Percentiles rank a stretch among this genome's conserved stretches.
Evolutionary conservation across 179 eudicot species (phyloP).

Genomic region (Corrigiola litoralis): DNA sequence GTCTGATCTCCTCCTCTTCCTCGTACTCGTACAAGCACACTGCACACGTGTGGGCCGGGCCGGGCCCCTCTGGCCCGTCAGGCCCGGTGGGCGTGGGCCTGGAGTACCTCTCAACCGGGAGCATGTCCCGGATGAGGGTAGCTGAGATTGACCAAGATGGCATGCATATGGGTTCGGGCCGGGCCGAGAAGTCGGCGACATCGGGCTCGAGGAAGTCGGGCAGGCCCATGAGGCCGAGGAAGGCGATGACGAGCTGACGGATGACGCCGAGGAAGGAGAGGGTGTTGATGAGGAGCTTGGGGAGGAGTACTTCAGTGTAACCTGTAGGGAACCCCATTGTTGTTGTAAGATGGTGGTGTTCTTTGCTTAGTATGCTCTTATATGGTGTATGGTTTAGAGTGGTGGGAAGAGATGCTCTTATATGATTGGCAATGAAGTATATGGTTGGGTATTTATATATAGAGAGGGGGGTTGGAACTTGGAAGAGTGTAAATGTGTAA

Average conservation of each 20-base stretch:
- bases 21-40: constrained; percentile 74
- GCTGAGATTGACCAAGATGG: constrained; percentile 46
- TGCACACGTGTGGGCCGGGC: constrained; percentile 56
- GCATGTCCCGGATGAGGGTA: constrained; percentile 62
- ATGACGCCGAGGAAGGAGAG: constrained; percentile 39
- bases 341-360: too few species aligned
- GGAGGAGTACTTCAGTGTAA: constrained; percentile 55
- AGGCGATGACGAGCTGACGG: constrained; percentile 30
- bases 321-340: constrained; percentile 70
- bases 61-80: constrained; percentile 17
- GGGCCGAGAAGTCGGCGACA: constrained; percentile 14
- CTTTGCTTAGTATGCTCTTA: too few species aligned
- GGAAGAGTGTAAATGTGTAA: too few species aligned
- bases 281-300: constrained; percentile 47
- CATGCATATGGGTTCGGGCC: constrained; percentile 16
- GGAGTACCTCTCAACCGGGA: constrained; percentile 53
- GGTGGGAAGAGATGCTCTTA: too few species aligned
- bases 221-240: constrained; percentile 42
- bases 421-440: too few species aligned
- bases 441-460: too few species aligned
- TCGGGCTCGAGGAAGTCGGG: constrained; percentile 46
- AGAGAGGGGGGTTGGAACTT: too few species aligned
- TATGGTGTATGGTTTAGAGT: too few species aligned
- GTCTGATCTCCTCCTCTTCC: constrained; percentile 60
- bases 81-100: constrained; percentile 24